phyloP scores from a whole-genome alignment of 1,284 basidiomycete species.

The Boletus smithii region DNA sequence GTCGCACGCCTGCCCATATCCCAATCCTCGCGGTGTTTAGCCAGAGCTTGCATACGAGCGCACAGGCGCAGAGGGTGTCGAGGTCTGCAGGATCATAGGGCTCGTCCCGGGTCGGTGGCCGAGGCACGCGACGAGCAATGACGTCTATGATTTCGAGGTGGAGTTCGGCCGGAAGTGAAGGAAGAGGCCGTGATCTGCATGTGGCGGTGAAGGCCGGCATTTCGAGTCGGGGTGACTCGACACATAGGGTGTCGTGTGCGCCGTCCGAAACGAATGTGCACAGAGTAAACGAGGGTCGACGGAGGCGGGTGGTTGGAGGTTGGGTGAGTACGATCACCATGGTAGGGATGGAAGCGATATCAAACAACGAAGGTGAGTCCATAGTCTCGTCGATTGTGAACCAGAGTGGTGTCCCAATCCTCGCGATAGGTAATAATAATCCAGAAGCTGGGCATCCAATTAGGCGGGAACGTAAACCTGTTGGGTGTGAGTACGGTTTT shows the following conservation, averaged over 20 bases:
- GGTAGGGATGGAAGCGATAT: neutral
- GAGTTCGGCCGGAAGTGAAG: constrained; percentile 30
- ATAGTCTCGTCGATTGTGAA: constrained; percentile 5
- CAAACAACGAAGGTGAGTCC: constrained; percentile 11
- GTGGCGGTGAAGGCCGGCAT: constrained; percentile 1
- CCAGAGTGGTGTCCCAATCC: neutral
- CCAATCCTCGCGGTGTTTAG: constrained; percentile 28
- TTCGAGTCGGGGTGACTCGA: neutral
- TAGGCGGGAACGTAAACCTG: constrained; percentile 3
- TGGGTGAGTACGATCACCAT: constrained; percentile 20
- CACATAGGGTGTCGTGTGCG: neutral
- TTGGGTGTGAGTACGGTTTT: constrained; percentile 1
- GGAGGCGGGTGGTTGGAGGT: constrained; percentile 1
- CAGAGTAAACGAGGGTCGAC: constrained; percentile 4
- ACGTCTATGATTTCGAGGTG: constrained; percentile 33
- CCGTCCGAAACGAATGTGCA: constrained; percentile 1
- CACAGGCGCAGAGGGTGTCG: constrained; percentile 29
- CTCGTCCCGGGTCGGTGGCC: constrained; percentile 8
- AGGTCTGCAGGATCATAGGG: constrained; percentile 23
- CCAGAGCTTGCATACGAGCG: constrained; percentile 36
- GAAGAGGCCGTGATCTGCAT: constrained; percentile 7
- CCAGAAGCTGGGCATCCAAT: constrained; percentile 7
- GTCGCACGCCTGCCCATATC: constrained; percentile 29
- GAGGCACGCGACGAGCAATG: constrained; percentile 17
- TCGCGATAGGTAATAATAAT: constrained; percentile 2